Conservation (phyloP, 257 asterid species). For the Gentiana dahurica region DNA sequence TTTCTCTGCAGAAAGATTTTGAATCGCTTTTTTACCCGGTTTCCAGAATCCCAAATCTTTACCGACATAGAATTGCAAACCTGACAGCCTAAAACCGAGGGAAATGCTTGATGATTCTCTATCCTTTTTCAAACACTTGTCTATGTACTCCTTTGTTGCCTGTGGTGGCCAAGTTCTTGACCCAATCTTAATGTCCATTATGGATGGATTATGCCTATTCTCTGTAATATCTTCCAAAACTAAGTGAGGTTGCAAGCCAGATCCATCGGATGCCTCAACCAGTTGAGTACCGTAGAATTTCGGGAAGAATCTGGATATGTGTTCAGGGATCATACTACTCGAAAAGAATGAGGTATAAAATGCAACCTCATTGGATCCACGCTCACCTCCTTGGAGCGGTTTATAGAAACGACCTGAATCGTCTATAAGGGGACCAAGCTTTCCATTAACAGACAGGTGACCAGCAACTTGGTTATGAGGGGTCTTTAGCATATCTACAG, state of each 20-base stretch:
- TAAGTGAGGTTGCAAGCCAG: conserved; percentile 66
- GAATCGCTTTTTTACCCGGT: conserved; percentile 35
- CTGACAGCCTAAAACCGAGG: conserved; percentile 78
- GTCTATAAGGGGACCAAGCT: conserved; percentile 78
- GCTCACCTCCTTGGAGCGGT: conserved; percentile 81
- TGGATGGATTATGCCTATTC: conserved; percentile 46
- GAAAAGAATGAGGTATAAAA: conserved; percentile 68
- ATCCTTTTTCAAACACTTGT: conserved; percentile 68
- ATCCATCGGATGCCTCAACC: conserved; percentile 80
- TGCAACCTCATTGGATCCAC: conserved; percentile 62
- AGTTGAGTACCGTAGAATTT: conserved; percentile 64
- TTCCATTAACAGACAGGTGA: conserved; percentile 54
- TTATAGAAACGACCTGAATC: conserved; percentile 89
- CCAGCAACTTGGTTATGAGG: conserved; percentile 95
- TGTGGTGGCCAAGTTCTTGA: conserved; percentile 81
- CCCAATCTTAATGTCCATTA: conserved; percentile 85
- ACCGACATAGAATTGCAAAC: conserved; percentile 43
- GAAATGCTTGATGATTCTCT: conserved; percentile 43
- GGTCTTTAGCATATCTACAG: conserved; percentile 51
- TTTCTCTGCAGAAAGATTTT: conserved; percentile 43
- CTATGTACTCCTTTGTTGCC: conserved; percentile 49
- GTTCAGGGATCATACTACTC: conserved; percentile 43
- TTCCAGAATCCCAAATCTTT: conserved; percentile 50
- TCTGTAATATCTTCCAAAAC: conserved; percentile 48
- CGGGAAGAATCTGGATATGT: conserved; percentile 62